Conservation (phyloP, 1,284 basidiomycete species). For the Flammula alnicola region DNA sequence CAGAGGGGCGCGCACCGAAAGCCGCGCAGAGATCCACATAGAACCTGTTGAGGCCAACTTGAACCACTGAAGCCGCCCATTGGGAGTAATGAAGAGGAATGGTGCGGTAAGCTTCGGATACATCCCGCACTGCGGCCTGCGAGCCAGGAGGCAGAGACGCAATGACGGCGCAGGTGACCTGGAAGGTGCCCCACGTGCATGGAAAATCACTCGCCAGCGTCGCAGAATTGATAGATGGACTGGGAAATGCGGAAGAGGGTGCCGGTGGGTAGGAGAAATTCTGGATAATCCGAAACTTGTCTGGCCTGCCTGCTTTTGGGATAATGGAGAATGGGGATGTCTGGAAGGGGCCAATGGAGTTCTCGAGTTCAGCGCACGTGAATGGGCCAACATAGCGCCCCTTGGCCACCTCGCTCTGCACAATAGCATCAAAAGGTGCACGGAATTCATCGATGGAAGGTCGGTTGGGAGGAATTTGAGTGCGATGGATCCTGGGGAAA, state of each 20-base stretch:
- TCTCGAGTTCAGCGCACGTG: neutral
- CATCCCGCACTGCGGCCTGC: conserved; percentile 33
- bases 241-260: neutral
- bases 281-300: conserved; percentile 5
- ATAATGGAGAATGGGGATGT: conserved; percentile 8
- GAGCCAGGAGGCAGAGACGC: conserved; percentile 36
- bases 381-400: conserved; percentile 2
- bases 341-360: conserved; percentile 9
- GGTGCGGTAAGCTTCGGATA: conserved; percentile 27
- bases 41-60: conserved; percentile 28
- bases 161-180: neutral
- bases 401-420: neutral
- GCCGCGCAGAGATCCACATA: conserved; percentile 30
- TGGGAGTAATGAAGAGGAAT: conserved; percentile 40
- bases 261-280: conserved; percentile 5
- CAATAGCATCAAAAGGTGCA: neutral
- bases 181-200: conserved; percentile 12
- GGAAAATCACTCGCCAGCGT: neutral
- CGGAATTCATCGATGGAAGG: conserved; percentile 12
- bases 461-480: conserved; percentile 33
- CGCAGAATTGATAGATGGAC: conserved; percentile 6
- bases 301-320: neutral
- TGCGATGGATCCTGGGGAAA: conserved; percentile 25
- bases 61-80: conserved; percentile 38
- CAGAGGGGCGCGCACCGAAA: conserved; percentile 36